phyloP scores from a whole-genome alignment of 257 asterid species.

The Solanum commersonii region DNA sequence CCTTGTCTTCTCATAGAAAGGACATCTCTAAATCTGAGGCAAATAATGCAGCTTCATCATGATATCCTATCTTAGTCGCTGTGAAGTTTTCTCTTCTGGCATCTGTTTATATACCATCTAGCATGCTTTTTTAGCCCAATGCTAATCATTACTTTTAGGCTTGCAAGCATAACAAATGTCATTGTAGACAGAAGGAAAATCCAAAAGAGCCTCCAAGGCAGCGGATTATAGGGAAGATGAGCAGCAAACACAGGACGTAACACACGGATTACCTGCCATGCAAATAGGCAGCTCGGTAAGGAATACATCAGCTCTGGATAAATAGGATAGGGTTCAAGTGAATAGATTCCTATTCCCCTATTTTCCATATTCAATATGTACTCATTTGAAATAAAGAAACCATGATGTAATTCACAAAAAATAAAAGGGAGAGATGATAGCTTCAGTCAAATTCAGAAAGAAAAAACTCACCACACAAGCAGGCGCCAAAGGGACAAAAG shows the following conservation, averaged over 20 bases:
- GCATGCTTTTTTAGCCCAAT: constrained; percentile 80
- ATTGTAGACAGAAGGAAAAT: constrained; percentile 40
- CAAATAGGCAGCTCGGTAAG: background rate
- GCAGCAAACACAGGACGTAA: constrained; percentile 81
- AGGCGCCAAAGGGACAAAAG: constrained; percentile 88
- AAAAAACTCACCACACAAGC: constrained; percentile 80
- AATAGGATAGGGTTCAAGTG: background rate
- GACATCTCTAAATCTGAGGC: background rate
- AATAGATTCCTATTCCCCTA: background rate
- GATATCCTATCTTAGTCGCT: constrained; percentile 33
- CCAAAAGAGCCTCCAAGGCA: constrained; percentile 78
- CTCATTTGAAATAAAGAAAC: background rate
- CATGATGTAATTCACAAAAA: background rate
- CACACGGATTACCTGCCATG: constrained; percentile 68
- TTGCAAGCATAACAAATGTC: constrained; percentile 86
- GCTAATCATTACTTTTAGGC: constrained; percentile 80
- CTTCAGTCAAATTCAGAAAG: background rate
- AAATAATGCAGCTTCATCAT: background rate
- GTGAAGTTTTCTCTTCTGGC: constrained; percentile 78
- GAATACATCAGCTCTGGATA: background rate
- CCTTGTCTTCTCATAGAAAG: background rate
- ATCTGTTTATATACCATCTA: constrained; percentile 72
- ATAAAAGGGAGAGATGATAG: background rate
- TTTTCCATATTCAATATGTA: background rate
- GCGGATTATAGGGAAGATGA: constrained; percentile 69